phyloP scores from a whole-genome alignment of 2,329 filamentous ascomycete genomes.

The Exophiala aquamarina region DNA sequence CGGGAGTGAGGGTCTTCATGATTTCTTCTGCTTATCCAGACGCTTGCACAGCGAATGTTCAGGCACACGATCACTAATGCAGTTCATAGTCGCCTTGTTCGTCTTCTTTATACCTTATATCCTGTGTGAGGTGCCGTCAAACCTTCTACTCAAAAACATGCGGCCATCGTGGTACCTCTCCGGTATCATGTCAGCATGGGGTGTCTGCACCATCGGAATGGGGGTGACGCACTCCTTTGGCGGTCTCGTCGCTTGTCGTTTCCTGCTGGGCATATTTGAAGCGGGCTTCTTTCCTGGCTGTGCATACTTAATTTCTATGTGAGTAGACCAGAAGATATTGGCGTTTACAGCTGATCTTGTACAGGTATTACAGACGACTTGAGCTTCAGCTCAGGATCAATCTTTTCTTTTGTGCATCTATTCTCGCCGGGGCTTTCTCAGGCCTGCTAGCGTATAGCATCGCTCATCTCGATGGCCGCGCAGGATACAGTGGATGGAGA shows the following conservation, averaged over 20 bases:
- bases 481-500: constrained; percentile 24
- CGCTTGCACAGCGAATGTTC: too few species aligned
- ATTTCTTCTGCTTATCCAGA: too few species aligned
- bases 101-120: constrained; percentile 9
- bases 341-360: constrained; percentile 25
- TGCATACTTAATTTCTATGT: constrained; percentile 22
- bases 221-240: constrained; percentile 31
- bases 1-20: too few species aligned
- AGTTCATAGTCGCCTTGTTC: background rate
- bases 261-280: constrained; percentile 33
- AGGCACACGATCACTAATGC: too few species aligned
- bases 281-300: constrained; percentile 38
- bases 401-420: constrained; percentile 33
- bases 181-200: constrained; percentile 20
- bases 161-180: constrained; percentile 11
- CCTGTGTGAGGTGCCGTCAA: constrained; percentile 43
- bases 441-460: constrained; percentile 53
- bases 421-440: constrained; percentile 39
- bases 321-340: constrained; percentile 24
- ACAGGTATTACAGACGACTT: constrained; percentile 35
- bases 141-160: constrained; percentile 38
- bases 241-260: constrained; percentile 30
- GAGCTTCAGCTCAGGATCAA: constrained; percentile 38
- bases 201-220: constrained; percentile 40
- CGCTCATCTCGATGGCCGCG: constrained; percentile 48